These are phyloP conservation scores for Phaeosphaeriaceae sp. DNA, from an alignment of 2,329 filamentous ascomycete genomes.

Conservation along the genomic window DNA sequence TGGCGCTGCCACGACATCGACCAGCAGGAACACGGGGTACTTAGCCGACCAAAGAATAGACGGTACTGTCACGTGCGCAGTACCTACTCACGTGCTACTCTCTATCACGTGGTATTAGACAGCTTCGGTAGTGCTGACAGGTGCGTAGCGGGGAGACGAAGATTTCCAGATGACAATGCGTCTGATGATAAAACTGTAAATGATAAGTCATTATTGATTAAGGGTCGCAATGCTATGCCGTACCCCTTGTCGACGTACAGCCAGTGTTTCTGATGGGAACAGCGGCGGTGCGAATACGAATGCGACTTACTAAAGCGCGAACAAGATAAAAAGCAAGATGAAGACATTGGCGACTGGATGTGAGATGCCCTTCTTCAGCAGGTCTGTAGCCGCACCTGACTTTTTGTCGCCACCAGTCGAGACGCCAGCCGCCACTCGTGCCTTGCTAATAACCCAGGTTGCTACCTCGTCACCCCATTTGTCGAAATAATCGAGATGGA, in stretches of 20 bases:
- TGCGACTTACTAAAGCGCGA: slow-evolving; percentile 31
- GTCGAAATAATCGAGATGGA: slow-evolving; percentile 64
- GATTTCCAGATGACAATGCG: slow-evolving; percentile 29
- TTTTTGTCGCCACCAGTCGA: slow-evolving; percentile 14
- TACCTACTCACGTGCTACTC: too few species aligned
- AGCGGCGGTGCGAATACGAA: too few species aligned
- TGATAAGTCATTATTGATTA: slow-evolving; percentile 23
- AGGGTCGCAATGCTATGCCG: not conserved
- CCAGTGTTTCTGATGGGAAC: slow-evolving; percentile 9
- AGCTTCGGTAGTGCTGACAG: slow-evolving; percentile 23
- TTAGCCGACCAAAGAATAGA: not conserved
- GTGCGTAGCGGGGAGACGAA: slow-evolving; percentile 23
- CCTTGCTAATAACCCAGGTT: slow-evolving; percentile 28
- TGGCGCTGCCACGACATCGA: too few species aligned
- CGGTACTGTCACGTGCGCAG: too few species aligned
- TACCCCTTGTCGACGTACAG: not conserved
- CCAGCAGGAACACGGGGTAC: too few species aligned
- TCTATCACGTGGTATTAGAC: too few species aligned
- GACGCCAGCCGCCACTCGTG: slow-evolving; percentile 21
- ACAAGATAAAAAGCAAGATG: slow-evolving; percentile 22
- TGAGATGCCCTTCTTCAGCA: slow-evolving; percentile 27
- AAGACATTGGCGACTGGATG: slow-evolving; percentile 33
- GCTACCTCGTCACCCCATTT: slow-evolving; percentile 30
- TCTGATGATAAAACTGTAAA: slow-evolving; percentile 25
- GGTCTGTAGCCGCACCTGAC: slow-evolving; percentile 19